A percentile compares a stretch with the other conserved stretches of the same genome.
These are phyloP conservation scores for Colletotrichum falcatum DNA, from an alignment of 2,329 filamentous ascomycete genomes.

Conservation along the genomic window DNA sequence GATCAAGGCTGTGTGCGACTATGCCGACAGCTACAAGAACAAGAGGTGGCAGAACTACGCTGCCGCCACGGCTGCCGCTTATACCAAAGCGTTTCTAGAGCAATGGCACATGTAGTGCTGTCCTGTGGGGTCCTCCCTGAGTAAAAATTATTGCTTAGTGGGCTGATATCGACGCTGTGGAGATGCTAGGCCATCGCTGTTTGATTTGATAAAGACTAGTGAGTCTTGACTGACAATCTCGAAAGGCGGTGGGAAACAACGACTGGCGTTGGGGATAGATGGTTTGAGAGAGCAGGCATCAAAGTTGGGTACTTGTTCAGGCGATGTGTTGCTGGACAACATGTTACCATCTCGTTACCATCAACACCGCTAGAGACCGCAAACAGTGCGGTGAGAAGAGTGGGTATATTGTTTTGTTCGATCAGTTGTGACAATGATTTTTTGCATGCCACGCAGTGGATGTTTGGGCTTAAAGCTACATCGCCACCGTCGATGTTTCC, in stretches of 20 bases:
- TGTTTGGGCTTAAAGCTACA: not conserved
- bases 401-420: slow-evolving; percentile 1
- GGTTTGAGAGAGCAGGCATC: not conserved
- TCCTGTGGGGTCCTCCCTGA: not conserved
- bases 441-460: not conserved
- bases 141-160: too few relatives aligned
- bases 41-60: not conserved
- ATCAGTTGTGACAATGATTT: not conserved
- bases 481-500: not conserved
- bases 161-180: too few relatives aligned
- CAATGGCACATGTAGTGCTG: not conserved
- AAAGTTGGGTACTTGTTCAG: not conserved
- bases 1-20: not conserved
- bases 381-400: not conserved
- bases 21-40: not conserved
- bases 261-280: not conserved
- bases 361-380: not conserved
- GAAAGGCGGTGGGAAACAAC: not conserved
- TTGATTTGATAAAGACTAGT: too few relatives aligned
- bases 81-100: not conserved
- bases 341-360: too few relatives aligned
- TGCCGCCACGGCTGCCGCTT: not conserved
- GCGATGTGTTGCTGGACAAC: not conserved
- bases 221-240: too few relatives aligned
- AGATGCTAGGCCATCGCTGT: too few relatives aligned